Evolutionary conservation across 768 basidiomycete genomes (phyloP), one percentile per base, ranked within the genome.

Genomic region (Boletus reticulatus): DNA sequence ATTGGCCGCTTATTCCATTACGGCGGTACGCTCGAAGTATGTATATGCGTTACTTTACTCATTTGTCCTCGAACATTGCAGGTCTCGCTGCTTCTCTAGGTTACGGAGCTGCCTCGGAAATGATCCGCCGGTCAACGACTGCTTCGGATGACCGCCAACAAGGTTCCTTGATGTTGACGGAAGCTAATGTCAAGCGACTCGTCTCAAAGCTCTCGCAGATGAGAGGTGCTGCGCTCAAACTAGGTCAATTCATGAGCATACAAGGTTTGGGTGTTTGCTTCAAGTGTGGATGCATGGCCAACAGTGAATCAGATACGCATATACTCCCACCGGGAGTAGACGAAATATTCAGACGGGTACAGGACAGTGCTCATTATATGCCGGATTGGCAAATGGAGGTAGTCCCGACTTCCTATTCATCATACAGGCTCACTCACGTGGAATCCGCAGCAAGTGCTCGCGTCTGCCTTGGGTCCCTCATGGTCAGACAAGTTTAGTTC

Each of bases 361-460:
- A 98, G 67, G 92, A 96, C 61, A 85, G 88, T 62, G 96, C 96
- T 1, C 93, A 99, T 71, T 98, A 98, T 69, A 99, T 99, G 96
- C 96, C 96, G 0, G 89, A 96, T 62, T 95, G 90, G 89, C 96
- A 99, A 69, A 89, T 98, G 86, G 90, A 95, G 83, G 95, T 92
- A 16, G 19, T 73, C 67, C 4, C 7, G 6, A 27, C 10, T 42
- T 38, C 14, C 11, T 44, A 13, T 8, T 55, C 1, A 38, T 39
- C 27, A 6, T 41, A 24, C 31, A 6, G 14, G n/a, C 37, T 4
- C 27, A 43, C 53, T 48, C 39, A 55, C 20, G 5, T 39, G 27
- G 48, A 27, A 39, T 9, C 37, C 24, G 6, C 61, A 84, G 81
- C 65, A 84, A 89, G 94, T 94, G 31, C 80, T 99, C 73, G 67